Conservation (phyloP, 2,329 filamentous ascomycete genomes). For the Fusarium humuli region DNA sequence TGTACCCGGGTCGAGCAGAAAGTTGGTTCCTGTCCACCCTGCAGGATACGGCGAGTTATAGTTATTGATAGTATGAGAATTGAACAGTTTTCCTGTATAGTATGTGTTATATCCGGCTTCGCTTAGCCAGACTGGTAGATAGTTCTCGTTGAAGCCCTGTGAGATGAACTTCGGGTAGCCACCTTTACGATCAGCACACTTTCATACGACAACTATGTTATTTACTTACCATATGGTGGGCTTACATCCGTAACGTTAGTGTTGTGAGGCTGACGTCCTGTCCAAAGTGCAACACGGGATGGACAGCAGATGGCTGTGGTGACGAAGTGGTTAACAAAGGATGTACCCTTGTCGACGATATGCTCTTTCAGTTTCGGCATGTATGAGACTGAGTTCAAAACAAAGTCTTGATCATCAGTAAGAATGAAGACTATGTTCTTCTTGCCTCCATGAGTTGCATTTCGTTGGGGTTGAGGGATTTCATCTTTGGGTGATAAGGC, state of each 20-base stretch:
- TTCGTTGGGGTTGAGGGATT: neutral
- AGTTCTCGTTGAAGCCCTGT: constrained; percentile 74
- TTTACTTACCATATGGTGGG: constrained; percentile 61
- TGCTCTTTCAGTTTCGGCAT: constrained; percentile 69
- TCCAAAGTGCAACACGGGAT: constrained; percentile 72
- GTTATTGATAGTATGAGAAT: constrained; percentile 69
- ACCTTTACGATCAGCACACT: constrained; percentile 41
- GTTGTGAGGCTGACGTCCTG: constrained; percentile 75
- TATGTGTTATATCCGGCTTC: constrained; percentile 76
- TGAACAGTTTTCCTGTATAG: constrained; percentile 80
- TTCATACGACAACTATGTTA: fast-evolving
- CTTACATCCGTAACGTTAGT: constrained; percentile 73
- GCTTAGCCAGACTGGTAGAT: constrained; percentile 78
- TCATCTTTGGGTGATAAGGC: neutral
- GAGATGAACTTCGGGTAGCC: constrained; percentile 73
- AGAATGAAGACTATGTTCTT: constrained; percentile 74
- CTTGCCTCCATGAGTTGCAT: neutral
- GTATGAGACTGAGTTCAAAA: constrained; percentile 70
- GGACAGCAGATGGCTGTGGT: constrained; percentile 77
- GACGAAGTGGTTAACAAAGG: constrained; percentile 72
- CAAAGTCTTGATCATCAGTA: constrained; percentile 75
- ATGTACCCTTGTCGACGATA: constrained; percentile 67
- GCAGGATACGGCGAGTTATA: constrained; percentile 68
- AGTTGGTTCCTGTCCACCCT: constrained; percentile 66
- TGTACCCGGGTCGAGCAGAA: constrained; percentile 53